phyloP scores from a whole-genome alignment of 164 flowering plant genomes.

The Piper betle region DNA sequence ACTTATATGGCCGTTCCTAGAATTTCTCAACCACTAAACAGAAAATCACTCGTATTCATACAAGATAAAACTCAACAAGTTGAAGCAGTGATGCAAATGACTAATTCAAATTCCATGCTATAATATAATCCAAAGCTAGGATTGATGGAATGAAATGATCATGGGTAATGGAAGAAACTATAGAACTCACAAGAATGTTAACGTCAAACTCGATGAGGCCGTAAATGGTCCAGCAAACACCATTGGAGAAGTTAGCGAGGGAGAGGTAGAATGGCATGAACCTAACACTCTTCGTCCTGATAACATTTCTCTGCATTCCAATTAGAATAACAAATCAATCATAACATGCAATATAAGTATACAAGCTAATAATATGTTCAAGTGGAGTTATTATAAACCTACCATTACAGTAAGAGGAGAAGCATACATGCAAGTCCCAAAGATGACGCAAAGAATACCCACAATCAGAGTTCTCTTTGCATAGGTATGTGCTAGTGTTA shows the following conservation, averaged over 20 bases:
- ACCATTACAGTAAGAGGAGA: slow-evolving; percentile 36
- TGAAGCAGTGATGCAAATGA: no score
- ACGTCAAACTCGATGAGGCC: slow-evolving; percentile 45
- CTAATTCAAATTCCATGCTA: no score
- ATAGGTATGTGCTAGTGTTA: slow-evolving; percentile 16
- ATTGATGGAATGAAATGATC: no score
- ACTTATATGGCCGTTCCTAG: no score
- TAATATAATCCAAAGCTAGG: no score
- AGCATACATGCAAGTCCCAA: slow-evolving; percentile 48
- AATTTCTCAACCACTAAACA: no score
- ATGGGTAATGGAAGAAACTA: not conserved
- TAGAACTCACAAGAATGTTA: slow-evolving; percentile 33
- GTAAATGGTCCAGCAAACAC: slow-evolving; percentile 37
- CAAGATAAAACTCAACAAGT: no score
- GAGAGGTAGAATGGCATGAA: slow-evolving; percentile 57
- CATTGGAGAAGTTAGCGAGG: slow-evolving; percentile 32
- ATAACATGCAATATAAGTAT: not conserved
- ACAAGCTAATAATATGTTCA: not conserved
- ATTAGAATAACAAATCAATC: not conserved
- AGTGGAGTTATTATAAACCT: not conserved
- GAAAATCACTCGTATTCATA: no score
- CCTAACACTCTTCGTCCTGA: slow-evolving; percentile 57
- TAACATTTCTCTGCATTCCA: slow-evolving; percentile 38
- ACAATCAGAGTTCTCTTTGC: slow-evolving; percentile 26
- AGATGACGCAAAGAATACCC: slow-evolving; percentile 37